These are phyloP conservation scores for Isabelozyma pseudorhagii DNA, from an alignment of 805 yeast species.

Conservation along the genomic window DNA sequence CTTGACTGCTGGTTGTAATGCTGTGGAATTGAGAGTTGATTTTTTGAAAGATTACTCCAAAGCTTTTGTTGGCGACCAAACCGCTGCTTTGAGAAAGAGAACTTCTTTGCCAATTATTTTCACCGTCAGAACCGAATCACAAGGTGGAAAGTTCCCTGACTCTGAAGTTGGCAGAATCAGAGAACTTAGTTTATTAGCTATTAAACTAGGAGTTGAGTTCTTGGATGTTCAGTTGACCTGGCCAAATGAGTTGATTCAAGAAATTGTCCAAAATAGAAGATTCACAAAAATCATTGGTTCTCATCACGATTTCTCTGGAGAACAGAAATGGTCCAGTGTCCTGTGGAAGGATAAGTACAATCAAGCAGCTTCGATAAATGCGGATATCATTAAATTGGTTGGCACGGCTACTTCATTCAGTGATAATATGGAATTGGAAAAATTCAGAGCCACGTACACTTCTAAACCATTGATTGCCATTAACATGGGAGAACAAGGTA, in stretches of 20 bases:
- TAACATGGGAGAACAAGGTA: slow-evolving; percentile 77
- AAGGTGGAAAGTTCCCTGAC: slow-evolving; percentile 82
- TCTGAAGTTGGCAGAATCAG: slow-evolving; percentile 45
- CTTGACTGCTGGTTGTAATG: slow-evolving; percentile 67
- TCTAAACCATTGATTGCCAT: slow-evolving; percentile 73
- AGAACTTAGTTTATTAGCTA: slow-evolving; percentile 55
- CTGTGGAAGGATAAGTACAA: slow-evolving; percentile 76
- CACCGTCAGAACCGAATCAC: slow-evolving; percentile 72
- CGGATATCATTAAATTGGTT: slow-evolving; percentile 79
- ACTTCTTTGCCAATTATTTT: slow-evolving; percentile 73
- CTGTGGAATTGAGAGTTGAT: slow-evolving; percentile 83
- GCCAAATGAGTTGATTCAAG: slow-evolving; percentile 53
- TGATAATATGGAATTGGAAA: slow-evolving; percentile 72
- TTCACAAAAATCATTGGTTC: slow-evolving; percentile 78
- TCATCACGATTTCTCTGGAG: slow-evolving; percentile 70
- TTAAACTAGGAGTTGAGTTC: slow-evolving; percentile 75
- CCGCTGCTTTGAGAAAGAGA: slow-evolving; percentile 63
- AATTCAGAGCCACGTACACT: slow-evolving; percentile 57
- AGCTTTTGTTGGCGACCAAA: slow-evolving; percentile 67
- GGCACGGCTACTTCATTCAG: slow-evolving; percentile 63
- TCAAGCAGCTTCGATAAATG: slow-evolving; percentile 61
- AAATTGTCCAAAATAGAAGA: slow-evolving; percentile 50
- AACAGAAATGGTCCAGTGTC: slow-evolving; percentile 58
- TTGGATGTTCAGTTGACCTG: slow-evolving; percentile 76
- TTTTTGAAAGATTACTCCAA: slow-evolving; percentile 48